phyloP scores from a whole-genome alignment of 176 grass and related monocot species.

The Carex scoparia region DNA sequence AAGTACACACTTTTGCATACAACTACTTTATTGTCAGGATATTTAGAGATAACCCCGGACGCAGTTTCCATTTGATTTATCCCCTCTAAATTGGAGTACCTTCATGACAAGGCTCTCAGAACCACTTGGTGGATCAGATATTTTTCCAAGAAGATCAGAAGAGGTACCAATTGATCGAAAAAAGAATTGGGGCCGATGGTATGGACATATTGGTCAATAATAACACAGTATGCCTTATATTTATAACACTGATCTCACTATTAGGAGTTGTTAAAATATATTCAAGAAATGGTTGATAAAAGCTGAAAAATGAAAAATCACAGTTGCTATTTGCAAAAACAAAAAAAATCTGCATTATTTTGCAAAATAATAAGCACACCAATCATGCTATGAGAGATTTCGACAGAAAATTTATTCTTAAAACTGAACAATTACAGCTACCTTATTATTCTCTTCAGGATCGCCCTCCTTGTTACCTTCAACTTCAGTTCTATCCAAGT shows the following conservation, averaged over 20 bases:
- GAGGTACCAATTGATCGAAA: conserved; percentile 82
- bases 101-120: conserved; percentile 62
- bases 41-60: neutral
- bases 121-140: conserved; percentile 76
- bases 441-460: conserved; percentile 83
- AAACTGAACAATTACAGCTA: neutral
- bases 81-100: conserved; percentile 29
- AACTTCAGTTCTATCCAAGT: conserved; percentile 85
- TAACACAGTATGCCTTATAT: neutral
- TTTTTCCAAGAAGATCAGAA: conserved; percentile 58
- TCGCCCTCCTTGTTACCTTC: conserved; percentile 75
- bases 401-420: neutral
- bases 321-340: neutral
- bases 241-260: neutral
- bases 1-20: conserved; percentile 13
- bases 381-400: neutral
- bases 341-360: neutral
- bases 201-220: neutral
- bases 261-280: neutral
- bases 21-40: no score
- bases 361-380: neutral
- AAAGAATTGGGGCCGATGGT: conserved; percentile 57
- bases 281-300: neutral
- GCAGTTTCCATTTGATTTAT: neutral
- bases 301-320: neutral